Evolutionary conservation across 345 rosid species (phyloP), one percentile per base, ranked within the genome.

Genomic region (Syzygium oleosum): DNA sequence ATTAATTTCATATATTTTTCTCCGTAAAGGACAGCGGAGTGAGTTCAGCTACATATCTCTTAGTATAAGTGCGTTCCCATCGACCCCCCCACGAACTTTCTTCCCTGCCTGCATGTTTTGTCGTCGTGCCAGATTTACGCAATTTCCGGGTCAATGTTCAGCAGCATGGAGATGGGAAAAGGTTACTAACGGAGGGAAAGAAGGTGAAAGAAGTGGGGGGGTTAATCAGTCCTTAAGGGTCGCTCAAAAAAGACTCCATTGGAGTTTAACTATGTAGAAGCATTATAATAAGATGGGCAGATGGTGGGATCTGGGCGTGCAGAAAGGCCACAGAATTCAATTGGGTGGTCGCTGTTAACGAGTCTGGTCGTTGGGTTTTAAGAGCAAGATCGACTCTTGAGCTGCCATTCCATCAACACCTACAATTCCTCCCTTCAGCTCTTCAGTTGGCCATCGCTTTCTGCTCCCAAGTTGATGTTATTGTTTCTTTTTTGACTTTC

Each of bases 361-460:
- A 73, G 46, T 56, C 21, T 84, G 61, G 83, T 88, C 84, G 89
- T 88, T 88, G 89, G 34, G 83, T 55, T 17, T 14, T 12, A 6
- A 31, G 23, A 23, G 52, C 46, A 29, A 84, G 68, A 43, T 85
- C 16, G 88, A 80, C 73, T 79, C 73, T 84, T 21, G 34, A 89
- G 87, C 90, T 89, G 87, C 90, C 90, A 68, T 89, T 89, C 90
- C 61, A 77, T 78, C 61, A 78, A 23, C 90, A 89, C 85, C 90
- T 87, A 87, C 90, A 84, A 84, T 89, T 89, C 90, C 84, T 77
- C 52, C 41, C 54, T 68, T 52, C 85, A 25, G 56, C 55, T 9
- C 54, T 51, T 84, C 31, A 52, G 85, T 6, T 51, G 53, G 38
- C 27, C 14, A 38, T 21, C 83, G 83, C 83, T 38, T 73, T 38